Evolutionary conservation across 2,329 filamentous ascomycete genomes (phyloP).

Genomic region (Alternaria sp.): DNA sequence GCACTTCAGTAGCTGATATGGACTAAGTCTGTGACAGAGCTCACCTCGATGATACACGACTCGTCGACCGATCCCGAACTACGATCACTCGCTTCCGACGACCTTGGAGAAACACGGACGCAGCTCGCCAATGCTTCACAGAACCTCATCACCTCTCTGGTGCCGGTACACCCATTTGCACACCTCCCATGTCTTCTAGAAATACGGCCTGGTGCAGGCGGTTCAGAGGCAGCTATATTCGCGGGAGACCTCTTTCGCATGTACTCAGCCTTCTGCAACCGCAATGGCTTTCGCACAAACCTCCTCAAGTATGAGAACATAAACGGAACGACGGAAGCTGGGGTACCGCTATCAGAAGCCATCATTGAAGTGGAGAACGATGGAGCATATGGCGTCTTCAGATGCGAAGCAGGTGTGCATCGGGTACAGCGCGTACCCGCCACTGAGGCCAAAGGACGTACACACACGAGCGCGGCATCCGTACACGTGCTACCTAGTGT

Average conservation of each 20-base stretch:
- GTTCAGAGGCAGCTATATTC: slow-evolving; percentile 89
- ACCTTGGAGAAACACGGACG: slow-evolving; percentile 71
- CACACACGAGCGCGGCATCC: slow-evolving; percentile 90
- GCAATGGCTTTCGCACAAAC: slow-evolving; percentile 68
- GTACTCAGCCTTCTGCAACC: slow-evolving; percentile 81
- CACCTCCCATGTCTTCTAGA: slow-evolving; percentile 89
- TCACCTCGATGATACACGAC: slow-evolving; percentile 78
- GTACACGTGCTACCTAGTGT: slow-evolving; percentile 92
- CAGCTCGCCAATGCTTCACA: slow-evolving; percentile 69
- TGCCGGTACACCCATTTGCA: slow-evolving; percentile 89
- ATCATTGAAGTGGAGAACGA: slow-evolving; percentile 80
- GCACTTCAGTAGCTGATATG: slow-evolving; percentile 24
- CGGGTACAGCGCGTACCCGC: slow-evolving; percentile 91
- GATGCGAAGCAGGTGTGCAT: slow-evolving; percentile 92
- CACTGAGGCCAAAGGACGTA: slow-evolving; percentile 88
- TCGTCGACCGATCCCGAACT: slow-evolving; percentile 65
- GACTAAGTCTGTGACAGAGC: slow-evolving; percentile 65
- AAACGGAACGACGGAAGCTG: slow-evolving; percentile 67
- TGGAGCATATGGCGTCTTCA: slow-evolving; percentile 80
- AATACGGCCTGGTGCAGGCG: slow-evolving; percentile 89
- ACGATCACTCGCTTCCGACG: slow-evolving; percentile 66
- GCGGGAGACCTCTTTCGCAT: slow-evolving; percentile 86
- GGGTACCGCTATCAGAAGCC: slow-evolving; percentile 80
- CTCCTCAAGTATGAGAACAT: slow-evolving; percentile 81
- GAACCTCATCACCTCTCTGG: slow-evolving; percentile 76